Conservation (phyloP, 257 asterid genomes). For the Plectranthus barbatus region DNA sequence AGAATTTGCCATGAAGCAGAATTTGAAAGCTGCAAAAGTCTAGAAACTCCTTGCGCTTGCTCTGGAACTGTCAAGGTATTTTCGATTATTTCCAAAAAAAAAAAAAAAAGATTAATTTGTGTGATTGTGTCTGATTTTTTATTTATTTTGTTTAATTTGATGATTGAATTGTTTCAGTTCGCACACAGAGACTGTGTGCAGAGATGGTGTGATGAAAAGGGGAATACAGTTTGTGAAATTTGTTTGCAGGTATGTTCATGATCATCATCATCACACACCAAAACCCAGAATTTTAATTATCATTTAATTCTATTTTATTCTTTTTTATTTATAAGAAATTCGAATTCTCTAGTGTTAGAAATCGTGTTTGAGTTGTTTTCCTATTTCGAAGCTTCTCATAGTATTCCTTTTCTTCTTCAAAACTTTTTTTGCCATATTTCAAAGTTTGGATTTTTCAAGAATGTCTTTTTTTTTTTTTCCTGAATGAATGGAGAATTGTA, state of each 20-base stretch:
- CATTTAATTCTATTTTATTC: background rate
- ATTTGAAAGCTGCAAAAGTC: conserved; percentile 41
- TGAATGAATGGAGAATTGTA: background rate
- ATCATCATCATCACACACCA: background rate
- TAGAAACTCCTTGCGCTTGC: conserved; percentile 83
- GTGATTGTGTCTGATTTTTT: background rate
- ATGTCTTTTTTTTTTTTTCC: background rate
- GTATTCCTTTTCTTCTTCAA: background rate
- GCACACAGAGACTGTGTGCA: conserved; percentile 94
- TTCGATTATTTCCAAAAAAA: no score
- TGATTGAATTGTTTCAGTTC: conserved; percentile 38
- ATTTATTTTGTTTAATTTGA: background rate
- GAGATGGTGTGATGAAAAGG: conserved; percentile 95
- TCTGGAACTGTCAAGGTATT: conserved; percentile 87
- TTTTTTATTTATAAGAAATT: background rate
- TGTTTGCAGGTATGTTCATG: conserved; percentile 60
- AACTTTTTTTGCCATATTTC: conserved; percentile 5
- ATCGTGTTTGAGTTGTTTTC: conserved; percentile 12
- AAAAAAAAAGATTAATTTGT: background rate
- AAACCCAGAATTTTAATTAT: background rate
- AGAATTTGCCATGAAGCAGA: conserved; percentile 90
- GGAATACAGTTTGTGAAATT: conserved; percentile 77
- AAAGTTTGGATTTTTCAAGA: conserved; percentile 11
- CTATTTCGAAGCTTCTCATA: conserved; percentile 17
- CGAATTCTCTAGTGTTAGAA: background rate